phyloP scores from a whole-genome alignment of 2,329 filamentous ascomycete species.

The Aspergillus costaricaensis region DNA sequence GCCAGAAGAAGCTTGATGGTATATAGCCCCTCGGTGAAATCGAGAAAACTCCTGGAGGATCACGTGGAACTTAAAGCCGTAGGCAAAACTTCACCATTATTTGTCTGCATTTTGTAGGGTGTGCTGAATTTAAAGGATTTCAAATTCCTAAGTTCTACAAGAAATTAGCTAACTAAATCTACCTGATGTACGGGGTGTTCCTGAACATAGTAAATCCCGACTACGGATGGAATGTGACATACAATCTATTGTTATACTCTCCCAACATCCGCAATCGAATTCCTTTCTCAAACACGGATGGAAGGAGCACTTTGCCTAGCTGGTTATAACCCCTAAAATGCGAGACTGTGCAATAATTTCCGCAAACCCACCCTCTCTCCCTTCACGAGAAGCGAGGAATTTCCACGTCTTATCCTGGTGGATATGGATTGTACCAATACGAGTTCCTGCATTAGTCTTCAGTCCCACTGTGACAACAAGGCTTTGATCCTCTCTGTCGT shows the following conservation, averaged over 20 bases:
- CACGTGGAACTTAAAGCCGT: no score
- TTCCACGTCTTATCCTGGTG: neutral
- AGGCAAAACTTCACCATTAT: no score
- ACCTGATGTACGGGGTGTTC: no score
- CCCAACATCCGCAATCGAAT: neutral
- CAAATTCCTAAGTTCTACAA: no score
- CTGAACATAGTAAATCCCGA: neutral
- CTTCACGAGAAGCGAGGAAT: neutral
- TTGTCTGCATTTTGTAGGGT: no score
- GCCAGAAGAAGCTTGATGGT: no score
- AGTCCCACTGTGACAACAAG: neutral
- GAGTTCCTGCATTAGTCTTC: neutral
- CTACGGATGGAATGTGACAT: neutral
- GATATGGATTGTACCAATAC: neutral
- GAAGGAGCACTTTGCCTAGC: neutral
- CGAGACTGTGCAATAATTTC: neutral
- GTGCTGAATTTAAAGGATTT: no score
- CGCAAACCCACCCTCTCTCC: neutral
- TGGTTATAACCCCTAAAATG: neutral
- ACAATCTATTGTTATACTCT: neutral
- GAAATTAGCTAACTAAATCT: no score
- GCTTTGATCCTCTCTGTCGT: neutral
- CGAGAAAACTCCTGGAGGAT: no score
- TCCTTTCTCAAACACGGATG: neutral
- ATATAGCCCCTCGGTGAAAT: no score